Evolutionary conservation across 371 early-diverging fungal species (phyloP), one percentile per base, ranked within the genome.

Genomic region (Mortierella sp.): DNA sequence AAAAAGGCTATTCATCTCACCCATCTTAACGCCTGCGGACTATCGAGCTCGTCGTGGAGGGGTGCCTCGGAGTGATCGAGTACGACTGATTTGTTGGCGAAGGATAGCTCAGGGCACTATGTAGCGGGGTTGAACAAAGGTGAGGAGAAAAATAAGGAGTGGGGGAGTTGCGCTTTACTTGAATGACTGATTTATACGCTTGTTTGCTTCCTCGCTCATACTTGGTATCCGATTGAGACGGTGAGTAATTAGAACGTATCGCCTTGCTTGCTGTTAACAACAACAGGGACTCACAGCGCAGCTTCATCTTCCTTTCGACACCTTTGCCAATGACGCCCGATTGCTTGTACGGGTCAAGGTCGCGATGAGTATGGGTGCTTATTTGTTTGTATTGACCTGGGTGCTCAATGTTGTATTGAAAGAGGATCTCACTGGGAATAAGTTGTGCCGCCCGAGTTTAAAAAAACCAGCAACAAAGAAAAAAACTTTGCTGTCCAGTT

Each of bases 1-100:
- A 71, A 71, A 57, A 46, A 48, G 46, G 50, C 28, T 71, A 44
- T 48, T 46, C 71, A 71, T 48, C 6, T 46, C 71, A 71, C 61
- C 5, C 28, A 28, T 31, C 28, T 31, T 34, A 61, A 10, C 8
- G 6, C 61, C 34, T 16, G 5, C 34, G 31, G 34, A 34, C 61
- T 31, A 5, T 59, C 5, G 31, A 31, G 16, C 61, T 57, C 28
- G 14, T n/a, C 28, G 11, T 16, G 14, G 28, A 16, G 5, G 16
- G 28, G 11, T 61, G 13, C 34, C 5, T 31, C 34, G 34, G 61
- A 61, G 61, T 61, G 61, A 61, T 61, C 61, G 61, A 67, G 67
- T 21, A 24, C 21, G 59, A 54, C 59, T 57, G 34, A 61, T 31
- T 21, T 61, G 64, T 19, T 24, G 34, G 24, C 14, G 21, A 2